Base-by-base conservation (phyloP, 441 rosid species). In the Populus hybrid region DNA sequence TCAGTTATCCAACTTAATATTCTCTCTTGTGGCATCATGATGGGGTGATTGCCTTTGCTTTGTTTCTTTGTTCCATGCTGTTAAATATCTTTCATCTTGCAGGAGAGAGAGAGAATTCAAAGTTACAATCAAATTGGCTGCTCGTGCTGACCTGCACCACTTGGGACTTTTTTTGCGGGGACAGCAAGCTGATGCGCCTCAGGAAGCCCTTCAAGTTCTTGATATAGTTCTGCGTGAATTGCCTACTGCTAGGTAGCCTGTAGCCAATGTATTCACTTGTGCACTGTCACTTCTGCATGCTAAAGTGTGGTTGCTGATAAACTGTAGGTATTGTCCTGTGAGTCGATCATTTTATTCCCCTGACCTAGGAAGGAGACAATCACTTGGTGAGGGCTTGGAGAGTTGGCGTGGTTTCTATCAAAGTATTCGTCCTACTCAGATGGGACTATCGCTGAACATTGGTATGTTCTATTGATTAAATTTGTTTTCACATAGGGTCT, bases 361-460 rank as follows among this genome's bases (percentile, higher is more conserved):
- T 83, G 72, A 89, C 79, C 84, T 93, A 16, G 97, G 97, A 78
- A 89, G 89, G 82, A 95, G 91, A 83, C 94, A 91, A 59, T 77
- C 95, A 16, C 82, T 95, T 82, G 99, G 98, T 6, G 97, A 93
- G 83, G 99, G 99, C 61, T 80, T n/a, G n/a, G n/a, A n/a, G n/a
- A n/a, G n/a, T n/a, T n/a, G n/a, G n/a, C n/a, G n/a, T n/a, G n/a
- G n/a, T 95, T 95, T 95, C 79, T 95, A 95, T 79, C 99, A 95
- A 78, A 95, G 99, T 80, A 93, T 95, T 78, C 98, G 99, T 40
- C 99, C 99, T 9, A 95, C 99, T 12, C 99, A 95, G 84, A 95
- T 89, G 96, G 98, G 99, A 3, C 82, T 95, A 18, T 95, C 99
- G 1, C 84, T 95, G 28, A 95, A 95, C 78, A 93, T 95, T 69